A percentile compares a stretch with the other conserved stretches of the same genome.
Conservation (phyloP, 306 rosid genomes). For the Cercis canadensis region DNA sequence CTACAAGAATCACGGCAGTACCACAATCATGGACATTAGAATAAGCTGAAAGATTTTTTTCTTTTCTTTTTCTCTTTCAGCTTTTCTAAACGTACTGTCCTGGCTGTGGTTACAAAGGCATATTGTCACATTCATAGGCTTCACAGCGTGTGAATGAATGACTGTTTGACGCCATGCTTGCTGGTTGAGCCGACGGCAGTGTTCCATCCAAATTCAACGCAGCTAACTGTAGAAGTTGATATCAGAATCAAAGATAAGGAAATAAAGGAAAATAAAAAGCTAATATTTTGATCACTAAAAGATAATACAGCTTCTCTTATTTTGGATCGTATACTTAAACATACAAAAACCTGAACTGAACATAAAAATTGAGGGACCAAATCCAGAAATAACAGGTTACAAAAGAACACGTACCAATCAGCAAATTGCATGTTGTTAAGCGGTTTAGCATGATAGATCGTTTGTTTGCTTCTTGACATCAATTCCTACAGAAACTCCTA, state of each 20-base stretch:
- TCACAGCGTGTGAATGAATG: slow-evolving; percentile 21
- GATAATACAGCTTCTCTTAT: too few relatives aligned
- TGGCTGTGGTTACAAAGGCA: slow-evolving; percentile 38
- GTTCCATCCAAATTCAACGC: slow-evolving; percentile 40
- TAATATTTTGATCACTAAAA: too few relatives aligned
- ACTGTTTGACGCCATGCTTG: slow-evolving; percentile 21
- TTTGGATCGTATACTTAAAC: too few relatives aligned
- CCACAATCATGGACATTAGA: slow-evolving; percentile 30
- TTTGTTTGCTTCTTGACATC: slow-evolving; percentile 47
- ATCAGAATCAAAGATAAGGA: slow-evolving; percentile 1
- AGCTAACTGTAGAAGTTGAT: slow-evolving; percentile 35
- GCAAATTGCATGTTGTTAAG: slow-evolving; percentile 46
- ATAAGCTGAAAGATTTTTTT: slow-evolving; percentile 30
- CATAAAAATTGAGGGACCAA: background rate
- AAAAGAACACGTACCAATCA: slow-evolving; percentile 42
- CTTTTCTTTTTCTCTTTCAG: slow-evolving; percentile 1
- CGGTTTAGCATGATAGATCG: slow-evolving; percentile 63
- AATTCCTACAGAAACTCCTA: slow-evolving; percentile 50
- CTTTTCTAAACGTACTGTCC: slow-evolving; percentile 27
- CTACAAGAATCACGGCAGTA: slow-evolving; percentile 32
- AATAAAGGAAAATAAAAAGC: slow-evolving; percentile 1
- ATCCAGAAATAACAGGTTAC: too few relatives aligned
- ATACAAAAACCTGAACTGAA: too few relatives aligned
- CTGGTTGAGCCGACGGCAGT: slow-evolving; percentile 38
- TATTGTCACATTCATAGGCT: slow-evolving; percentile 39